Base-by-base conservation (phyloP, 2,329 filamentous ascomycete species). In the Cladophialophora yegresii region DNA sequence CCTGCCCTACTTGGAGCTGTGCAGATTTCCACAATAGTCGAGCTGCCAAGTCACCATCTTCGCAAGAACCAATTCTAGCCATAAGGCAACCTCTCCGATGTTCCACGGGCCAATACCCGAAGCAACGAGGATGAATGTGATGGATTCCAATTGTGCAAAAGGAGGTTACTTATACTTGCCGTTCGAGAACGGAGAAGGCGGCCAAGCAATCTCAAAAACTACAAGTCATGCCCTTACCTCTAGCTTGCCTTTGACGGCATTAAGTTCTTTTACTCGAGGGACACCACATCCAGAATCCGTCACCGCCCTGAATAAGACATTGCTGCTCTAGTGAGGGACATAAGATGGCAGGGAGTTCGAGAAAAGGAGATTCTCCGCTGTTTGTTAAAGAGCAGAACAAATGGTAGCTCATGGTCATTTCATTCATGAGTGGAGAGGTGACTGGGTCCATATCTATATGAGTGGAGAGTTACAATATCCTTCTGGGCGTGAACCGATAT, bases 381-480 rank as follows among this genome's bases (percentile, higher is more conserved):
- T 1, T 8, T 43, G 13, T 7, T n/a, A 43, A 43, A 43, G 6
- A 9, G 7, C 13, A 43, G 36, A 6, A 43, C 5, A 43, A 8
- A n/a, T n/a, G 36, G 8, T n/a, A n/a, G 36, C n/a, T n/a, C 13
- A 8, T 13, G 8, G 3, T 43, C 36, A 20, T 43, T 43, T 43
- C 47, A 7, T 9, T 54, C n/a, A 16, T 61, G 58, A 61, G 58
- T 33, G n/a, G 50, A 54, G 58, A 61, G 12, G 26, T 47, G 30
- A 59, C 28, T 22, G 26, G 47, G 16, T 63, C 43, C 61, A 58
- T 54, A 47, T 54, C 0, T 7, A 50, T 54, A 30, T 58, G 61
- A 59, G 61, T 56, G 60, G 59, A 67, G 53, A 26, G 9, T 51
- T 61, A 3, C 59, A 43, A 45, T 49, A 32, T 53, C 54, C 12